Evolutionary conservation across 441 rosid genomes (phyloP).

Genomic region (Gossypium trilobum): DNA sequence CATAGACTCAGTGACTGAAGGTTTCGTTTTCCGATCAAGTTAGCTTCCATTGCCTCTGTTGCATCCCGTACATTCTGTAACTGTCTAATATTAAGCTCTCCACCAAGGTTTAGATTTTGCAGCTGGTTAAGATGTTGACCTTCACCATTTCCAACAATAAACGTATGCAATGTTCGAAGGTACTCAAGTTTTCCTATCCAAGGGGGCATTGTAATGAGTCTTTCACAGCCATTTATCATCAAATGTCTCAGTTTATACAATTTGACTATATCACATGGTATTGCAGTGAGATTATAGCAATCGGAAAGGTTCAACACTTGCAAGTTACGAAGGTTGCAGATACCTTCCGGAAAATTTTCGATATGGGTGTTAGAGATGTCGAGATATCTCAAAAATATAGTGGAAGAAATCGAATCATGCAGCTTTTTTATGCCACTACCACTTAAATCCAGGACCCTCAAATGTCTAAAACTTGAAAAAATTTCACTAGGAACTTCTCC

Average conservation of each 20-base stretch:
- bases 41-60: slow-evolving; percentile 5
- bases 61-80: slow-evolving; percentile 14
- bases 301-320: slow-evolving; percentile 14
- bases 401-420: slow-evolving; percentile 8
- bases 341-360: slow-evolving; percentile 7
- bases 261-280: slow-evolving; percentile 10
- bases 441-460: slow-evolving; percentile 18
- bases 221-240: slow-evolving; percentile 11
- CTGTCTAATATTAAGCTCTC: slow-evolving; percentile 13
- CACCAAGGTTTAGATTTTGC: neutral
- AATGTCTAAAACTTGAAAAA: slow-evolving; percentile 18
- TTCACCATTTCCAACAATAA: slow-evolving; percentile 8
- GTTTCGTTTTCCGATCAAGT: neutral
- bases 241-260: slow-evolving; percentile 13
- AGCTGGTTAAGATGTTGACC: slow-evolving; percentile 4
- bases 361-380: slow-evolving; percentile 20
- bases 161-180: slow-evolving; percentile 16
- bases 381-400: slow-evolving; percentile 16
- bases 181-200: slow-evolving; percentile 7
- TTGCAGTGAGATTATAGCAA: slow-evolving; percentile 14
- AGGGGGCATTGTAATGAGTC: slow-evolving; percentile 10
- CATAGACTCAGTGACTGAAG: neutral
- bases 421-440: slow-evolving; percentile 16
- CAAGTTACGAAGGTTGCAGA: slow-evolving; percentile 13
- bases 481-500: neutral